Evolutionary conservation across 495 filamentous ascomycete genomes (phyloP).

Genomic region (Xylaria intraflava): DNA sequence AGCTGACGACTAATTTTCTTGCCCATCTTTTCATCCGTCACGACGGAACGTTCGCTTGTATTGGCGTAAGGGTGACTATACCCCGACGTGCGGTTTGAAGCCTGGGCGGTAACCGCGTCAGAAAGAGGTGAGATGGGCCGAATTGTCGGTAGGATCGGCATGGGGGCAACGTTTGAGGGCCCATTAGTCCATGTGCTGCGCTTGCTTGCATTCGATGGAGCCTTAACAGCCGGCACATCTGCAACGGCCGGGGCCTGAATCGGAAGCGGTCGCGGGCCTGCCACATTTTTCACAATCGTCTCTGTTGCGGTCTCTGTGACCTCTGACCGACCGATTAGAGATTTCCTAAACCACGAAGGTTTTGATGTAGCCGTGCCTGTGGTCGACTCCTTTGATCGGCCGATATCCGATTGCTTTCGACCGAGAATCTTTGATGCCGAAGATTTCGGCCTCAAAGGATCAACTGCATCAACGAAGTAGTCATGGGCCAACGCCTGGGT

Average conservation of each 20-base stretch:
- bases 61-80: slow-evolving; percentile 42
- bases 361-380: slow-evolving; percentile 70
- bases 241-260: slow-evolving; percentile 49
- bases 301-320: slow-evolving; percentile 32
- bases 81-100: slow-evolving; percentile 43
- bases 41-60: slow-evolving; percentile 19
- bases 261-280: slow-evolving; percentile 49
- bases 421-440: slow-evolving; percentile 76
- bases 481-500: slow-evolving; percentile 88
- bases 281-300: slow-evolving; percentile 20
- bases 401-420: slow-evolving; percentile 80
- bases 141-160: slow-evolving; percentile 96
- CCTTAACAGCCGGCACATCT: slow-evolving; percentile 48
- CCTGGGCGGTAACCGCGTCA: slow-evolving; percentile 86
- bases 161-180: slow-evolving; percentile 76
- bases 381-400: slow-evolving; percentile 56
- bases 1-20: slow-evolving; percentile 97
- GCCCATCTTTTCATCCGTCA: slow-evolving; percentile 59
- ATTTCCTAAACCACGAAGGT: slow-evolving; percentile 93
- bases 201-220: slow-evolving; percentile 58
- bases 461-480: slow-evolving; percentile 92
- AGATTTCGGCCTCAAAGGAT: slow-evolving; percentile 87
- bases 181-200: slow-evolving; percentile 83
- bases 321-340: slow-evolving; percentile 64
- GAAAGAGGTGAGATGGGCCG: slow-evolving; percentile 90